Percentiles rank a stretch among this genome's conserved stretches.
phyloP scores from a whole-genome alignment of 495 filamentous ascomycete genomes.

The Penicillium goetzii region DNA sequence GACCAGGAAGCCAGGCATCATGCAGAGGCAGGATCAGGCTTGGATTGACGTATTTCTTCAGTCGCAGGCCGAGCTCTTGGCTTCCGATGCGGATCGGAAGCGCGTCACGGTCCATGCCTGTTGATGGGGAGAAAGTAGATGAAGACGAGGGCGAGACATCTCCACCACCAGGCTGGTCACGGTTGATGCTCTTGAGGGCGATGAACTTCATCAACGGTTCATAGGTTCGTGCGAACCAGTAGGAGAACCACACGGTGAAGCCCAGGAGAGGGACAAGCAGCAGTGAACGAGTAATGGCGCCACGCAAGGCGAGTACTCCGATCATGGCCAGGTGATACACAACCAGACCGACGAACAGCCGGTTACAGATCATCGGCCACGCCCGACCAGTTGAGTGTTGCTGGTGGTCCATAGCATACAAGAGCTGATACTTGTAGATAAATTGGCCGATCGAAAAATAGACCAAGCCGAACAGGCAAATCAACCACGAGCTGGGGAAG shows the following conservation, averaged over 20 bases:
- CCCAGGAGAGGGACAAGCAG: conserved; percentile 76
- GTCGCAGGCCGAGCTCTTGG: conserved; percentile 42
- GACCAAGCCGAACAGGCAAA: conserved; percentile 78
- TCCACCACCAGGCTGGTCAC: conserved; percentile 45
- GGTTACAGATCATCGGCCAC: conserved; percentile 94
- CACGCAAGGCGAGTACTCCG: conserved; percentile 76
- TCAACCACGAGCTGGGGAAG: conserved; percentile 77
- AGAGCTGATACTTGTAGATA: conserved; percentile 96
- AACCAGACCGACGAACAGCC: conserved; percentile 78
- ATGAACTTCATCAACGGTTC: conserved; percentile 90
- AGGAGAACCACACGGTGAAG: conserved; percentile 82
- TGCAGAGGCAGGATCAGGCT: conserved; percentile 50
- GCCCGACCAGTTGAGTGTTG: conserved; percentile 92
- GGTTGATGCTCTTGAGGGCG: conserved; percentile 79
- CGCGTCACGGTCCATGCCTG: conserved; percentile 50
- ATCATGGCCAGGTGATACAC: conserved; percentile 92
- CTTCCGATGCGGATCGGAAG: conserved; percentile 46
- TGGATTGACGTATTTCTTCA: conserved; percentile 54
- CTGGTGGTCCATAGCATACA: conserved; percentile 98
- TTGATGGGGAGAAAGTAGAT: conserved; percentile 45
- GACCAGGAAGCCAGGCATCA: conserved; percentile 50
- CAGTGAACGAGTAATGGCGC: conserved; percentile 68
- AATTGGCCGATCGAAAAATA: conserved; percentile 92
- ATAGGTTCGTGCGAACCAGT: conserved; percentile 73
- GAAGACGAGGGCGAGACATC: conserved; percentile 45